Conservation (phyloP, 129 eudicot species). For the Saussurea involucrata region DNA sequence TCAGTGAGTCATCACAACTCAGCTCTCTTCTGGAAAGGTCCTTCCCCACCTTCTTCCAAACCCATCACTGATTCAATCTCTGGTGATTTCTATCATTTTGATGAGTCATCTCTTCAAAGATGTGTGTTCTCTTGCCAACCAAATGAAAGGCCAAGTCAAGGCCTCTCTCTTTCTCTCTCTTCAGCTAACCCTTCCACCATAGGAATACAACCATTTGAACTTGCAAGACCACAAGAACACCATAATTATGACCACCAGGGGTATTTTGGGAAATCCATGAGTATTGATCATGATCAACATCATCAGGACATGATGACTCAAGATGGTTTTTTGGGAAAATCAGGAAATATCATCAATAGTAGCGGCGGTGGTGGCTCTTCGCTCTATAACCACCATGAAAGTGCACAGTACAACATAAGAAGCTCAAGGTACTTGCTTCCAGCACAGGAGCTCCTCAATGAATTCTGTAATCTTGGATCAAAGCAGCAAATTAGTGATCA, state of each 20-base stretch:
- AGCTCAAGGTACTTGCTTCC: slow-evolving; percentile 77
- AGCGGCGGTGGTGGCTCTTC: neutral
- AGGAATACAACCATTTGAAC: slow-evolving; percentile 71
- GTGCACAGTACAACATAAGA: slow-evolving; percentile 42
- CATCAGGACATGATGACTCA: slow-evolving; percentile 41
- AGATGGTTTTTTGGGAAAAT: slow-evolving; percentile 27
- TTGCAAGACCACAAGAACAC: slow-evolving; percentile 40
- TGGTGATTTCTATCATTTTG: slow-evolving; percentile 46
- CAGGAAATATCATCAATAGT: slow-evolving; percentile 21
- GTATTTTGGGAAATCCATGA: slow-evolving; percentile 41
- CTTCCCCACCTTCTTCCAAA: slow-evolving; percentile 35
- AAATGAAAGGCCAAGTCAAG: slow-evolving; percentile 80
- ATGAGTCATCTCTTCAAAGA: slow-evolving; percentile 58
- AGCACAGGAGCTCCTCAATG: slow-evolving; percentile 75
- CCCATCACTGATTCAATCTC: slow-evolving; percentile 22
- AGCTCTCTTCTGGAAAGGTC: slow-evolving; percentile 35
- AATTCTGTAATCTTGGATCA: slow-evolving; percentile 80
- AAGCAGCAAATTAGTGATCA: slow-evolving; percentile 36
- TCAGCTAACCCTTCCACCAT: slow-evolving; percentile 68
- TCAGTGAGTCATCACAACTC: slow-evolving; percentile 43
- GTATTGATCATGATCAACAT: slow-evolving; percentile 39
- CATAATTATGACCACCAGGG: slow-evolving; percentile 29
- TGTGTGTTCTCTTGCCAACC: slow-evolving; percentile 72
- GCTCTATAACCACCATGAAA: slow-evolving; percentile 29
- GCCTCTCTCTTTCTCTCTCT: slow-evolving; percentile 74